These are phyloP conservation scores for Physcomitrium patens DNA, from an alignment of 225 moss, liverwort and hornwort species.

Conservation along the genomic window DNA sequence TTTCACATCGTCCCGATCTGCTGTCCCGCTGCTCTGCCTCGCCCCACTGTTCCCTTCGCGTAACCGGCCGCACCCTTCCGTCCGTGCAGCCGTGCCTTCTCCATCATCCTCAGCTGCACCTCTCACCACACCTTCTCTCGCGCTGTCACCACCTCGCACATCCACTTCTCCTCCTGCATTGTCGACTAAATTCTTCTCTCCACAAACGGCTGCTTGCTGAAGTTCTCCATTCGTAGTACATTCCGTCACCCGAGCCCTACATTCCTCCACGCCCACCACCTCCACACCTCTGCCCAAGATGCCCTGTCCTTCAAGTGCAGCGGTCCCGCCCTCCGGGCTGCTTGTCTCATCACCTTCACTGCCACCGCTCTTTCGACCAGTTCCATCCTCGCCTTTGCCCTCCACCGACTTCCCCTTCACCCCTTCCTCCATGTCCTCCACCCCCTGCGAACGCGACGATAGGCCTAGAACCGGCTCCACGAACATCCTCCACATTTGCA, in stretches of 20 bases:
- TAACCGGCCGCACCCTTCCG: slow-evolving; percentile 33
- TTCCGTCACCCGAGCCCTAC: slow-evolving; percentile 3
- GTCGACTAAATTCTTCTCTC: slow-evolving; percentile 18
- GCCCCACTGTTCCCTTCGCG: slow-evolving; percentile 28
- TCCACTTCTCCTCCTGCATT: slow-evolving; percentile 7
- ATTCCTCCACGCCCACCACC: slow-evolving; percentile 17
- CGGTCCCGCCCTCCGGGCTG: slow-evolving; percentile 36
- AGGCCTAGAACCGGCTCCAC: slow-evolving; percentile 80
- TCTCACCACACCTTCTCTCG: slow-evolving; percentile 19
- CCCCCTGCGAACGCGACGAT: slow-evolving; percentile 40
- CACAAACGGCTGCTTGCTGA: slow-evolving; percentile 12
- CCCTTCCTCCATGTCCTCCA: slow-evolving; percentile 44
- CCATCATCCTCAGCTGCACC: slow-evolving; percentile 18
- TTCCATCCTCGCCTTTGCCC: slow-evolving; percentile 24
- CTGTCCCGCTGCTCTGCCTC: slow-evolving; percentile 36
- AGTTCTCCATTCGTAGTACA: slow-evolving; percentile 16
- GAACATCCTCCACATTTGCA: slow-evolving; percentile 62
- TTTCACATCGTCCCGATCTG: slow-evolving; percentile 19
- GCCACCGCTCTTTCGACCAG: slow-evolving; percentile 35
- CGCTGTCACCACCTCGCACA: slow-evolving; percentile 20
- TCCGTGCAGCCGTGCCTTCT: slow-evolving; percentile 30
- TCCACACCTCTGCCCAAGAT: not conserved
- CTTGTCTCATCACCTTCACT: slow-evolving; percentile 51
- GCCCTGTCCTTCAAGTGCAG: slow-evolving; percentile 12
- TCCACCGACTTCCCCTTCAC: slow-evolving; percentile 28